Evolutionary conservation across 306 rosid species (phyloP).

Genomic region (Citrullus amarus): DNA sequence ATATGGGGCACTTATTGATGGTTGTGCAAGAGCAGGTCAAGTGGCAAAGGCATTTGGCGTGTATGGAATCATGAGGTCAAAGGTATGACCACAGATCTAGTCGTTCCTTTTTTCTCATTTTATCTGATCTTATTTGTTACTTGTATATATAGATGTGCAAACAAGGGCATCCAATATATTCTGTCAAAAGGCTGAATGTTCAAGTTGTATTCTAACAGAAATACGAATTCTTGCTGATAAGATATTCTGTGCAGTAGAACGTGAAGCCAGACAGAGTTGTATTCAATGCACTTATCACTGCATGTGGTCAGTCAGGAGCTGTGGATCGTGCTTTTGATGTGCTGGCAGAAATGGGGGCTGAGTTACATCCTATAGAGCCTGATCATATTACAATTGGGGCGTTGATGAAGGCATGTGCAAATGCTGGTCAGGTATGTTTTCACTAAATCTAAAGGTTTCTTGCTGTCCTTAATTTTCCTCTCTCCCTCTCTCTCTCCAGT

Average conservation of each 20-base stretch:
- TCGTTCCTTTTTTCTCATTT: neutral
- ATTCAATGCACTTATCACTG: conserved; percentile 97
- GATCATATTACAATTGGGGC: conserved; percentile 91
- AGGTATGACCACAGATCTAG: conserved; percentile 43
- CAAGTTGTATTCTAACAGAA: conserved; percentile 7
- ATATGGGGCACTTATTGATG: conserved; percentile 93
- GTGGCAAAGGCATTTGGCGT: conserved; percentile 98
- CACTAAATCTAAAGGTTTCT: neutral
- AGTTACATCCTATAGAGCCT: conserved; percentile 73
- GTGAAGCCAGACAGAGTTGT: conserved; percentile 99
- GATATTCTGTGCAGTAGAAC: conserved; percentile 90
- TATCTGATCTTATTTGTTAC: neutral
- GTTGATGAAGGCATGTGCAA: conserved; percentile 78
- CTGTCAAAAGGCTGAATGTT: neutral
- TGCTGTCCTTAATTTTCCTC: conserved; percentile 6
- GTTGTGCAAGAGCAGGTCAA: conserved; percentile 96
- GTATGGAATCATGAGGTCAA: conserved; percentile 95
- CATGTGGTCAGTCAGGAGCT: conserved; percentile 94
- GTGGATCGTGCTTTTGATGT: conserved; percentile 98
- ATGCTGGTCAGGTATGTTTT: conserved; percentile 71
- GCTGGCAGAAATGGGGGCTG: conserved; percentile 79
- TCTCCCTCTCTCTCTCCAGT: neutral
- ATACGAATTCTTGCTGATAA: conserved; percentile 42
- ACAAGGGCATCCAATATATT: neutral
- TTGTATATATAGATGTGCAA: neutral